Evolutionary conservation across 164 flowering plant species (phyloP).

Genomic region (Berberis vulgaris): DNA sequence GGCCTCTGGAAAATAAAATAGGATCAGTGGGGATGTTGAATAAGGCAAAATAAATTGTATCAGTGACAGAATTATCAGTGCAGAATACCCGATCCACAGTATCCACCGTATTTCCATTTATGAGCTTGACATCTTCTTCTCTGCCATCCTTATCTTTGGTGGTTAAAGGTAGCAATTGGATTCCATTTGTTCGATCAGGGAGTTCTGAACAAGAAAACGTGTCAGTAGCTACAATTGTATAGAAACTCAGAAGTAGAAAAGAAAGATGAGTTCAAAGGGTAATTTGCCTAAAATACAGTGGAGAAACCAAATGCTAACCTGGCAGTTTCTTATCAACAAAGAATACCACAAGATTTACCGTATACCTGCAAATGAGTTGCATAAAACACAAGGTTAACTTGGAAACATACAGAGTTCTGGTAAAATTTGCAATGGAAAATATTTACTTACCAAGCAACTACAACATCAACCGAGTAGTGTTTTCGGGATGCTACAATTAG

Average conservation of each 20-base stretch:
- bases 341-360: constrained; percentile 85
- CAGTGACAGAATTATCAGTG: neutral
- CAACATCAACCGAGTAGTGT: constrained; percentile 62
- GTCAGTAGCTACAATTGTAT: neutral
- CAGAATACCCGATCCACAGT: constrained; percentile 58
- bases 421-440: neutral
- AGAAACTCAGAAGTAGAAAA: neutral
- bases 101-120: constrained; percentile 82
- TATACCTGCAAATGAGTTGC: constrained; percentile 51
- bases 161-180: constrained; percentile 51
- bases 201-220: constrained; percentile 40
- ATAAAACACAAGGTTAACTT: neutral
- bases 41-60: neutral
- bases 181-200: constrained; percentile 61
- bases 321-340: constrained; percentile 73
- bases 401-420: neutral
- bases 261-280: neutral
- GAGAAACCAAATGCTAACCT: constrained; percentile 31
- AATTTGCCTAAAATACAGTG: neutral
- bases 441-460: constrained; percentile 49
- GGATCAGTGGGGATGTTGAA: neutral
- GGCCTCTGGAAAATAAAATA: constrained; percentile 40
- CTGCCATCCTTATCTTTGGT: constrained; percentile 57
- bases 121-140: constrained; percentile 73
- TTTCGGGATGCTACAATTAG: constrained; percentile 90